Conservation (phyloP, 495 filamentous ascomycete genomes). For the Amphirosellinia nigrospora region DNA sequence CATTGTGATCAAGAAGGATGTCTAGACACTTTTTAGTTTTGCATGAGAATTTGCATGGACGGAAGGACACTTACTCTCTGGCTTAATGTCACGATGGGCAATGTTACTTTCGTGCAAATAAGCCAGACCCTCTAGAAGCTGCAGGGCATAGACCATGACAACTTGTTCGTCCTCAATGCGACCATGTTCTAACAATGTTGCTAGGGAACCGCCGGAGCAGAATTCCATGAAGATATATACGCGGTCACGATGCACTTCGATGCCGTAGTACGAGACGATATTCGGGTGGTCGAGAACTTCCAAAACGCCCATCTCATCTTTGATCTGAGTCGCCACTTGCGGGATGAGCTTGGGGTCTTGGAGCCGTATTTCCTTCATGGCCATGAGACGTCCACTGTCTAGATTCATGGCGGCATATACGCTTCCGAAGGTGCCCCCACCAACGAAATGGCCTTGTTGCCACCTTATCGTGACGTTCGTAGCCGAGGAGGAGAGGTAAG, state of each 20-base stretch:
- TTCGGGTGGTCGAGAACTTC: conserved; percentile 96
- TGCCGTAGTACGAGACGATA: conserved; percentile 95
- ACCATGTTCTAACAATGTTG: conserved; percentile 88
- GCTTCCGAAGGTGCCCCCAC: conserved; percentile 94
- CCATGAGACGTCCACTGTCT: conserved; percentile 95
- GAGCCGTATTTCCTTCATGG: conserved; percentile 96
- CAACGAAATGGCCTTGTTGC: conserved; percentile 97
- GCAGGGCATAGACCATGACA: conserved; percentile 95
- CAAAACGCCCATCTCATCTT: conserved; percentile 95
- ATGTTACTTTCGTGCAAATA: conserved; percentile 91
- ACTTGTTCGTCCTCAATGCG: conserved; percentile 98
- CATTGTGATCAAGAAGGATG: conserved; percentile 95
- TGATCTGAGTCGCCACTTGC: conserved; percentile 88
- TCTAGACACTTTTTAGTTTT: conserved; percentile 55
- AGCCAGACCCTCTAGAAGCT: conserved; percentile 92
- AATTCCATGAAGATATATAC: conserved; percentile 99
- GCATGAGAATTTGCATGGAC: not conserved
- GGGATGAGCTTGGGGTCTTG: conserved; percentile 97
- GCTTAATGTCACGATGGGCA: conserved; percentile 97
- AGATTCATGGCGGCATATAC: conserved; percentile 97
- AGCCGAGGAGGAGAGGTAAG: conserved; percentile 88
- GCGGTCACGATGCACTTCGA: conserved; percentile 97
- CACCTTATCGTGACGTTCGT: conserved; percentile 94
- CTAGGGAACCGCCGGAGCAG: conserved; percentile 93
- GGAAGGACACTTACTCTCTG: conserved; percentile 73